phyloP scores from a whole-genome alignment of 495 filamentous ascomycete genomes.

The Xylaria nigripes region DNA sequence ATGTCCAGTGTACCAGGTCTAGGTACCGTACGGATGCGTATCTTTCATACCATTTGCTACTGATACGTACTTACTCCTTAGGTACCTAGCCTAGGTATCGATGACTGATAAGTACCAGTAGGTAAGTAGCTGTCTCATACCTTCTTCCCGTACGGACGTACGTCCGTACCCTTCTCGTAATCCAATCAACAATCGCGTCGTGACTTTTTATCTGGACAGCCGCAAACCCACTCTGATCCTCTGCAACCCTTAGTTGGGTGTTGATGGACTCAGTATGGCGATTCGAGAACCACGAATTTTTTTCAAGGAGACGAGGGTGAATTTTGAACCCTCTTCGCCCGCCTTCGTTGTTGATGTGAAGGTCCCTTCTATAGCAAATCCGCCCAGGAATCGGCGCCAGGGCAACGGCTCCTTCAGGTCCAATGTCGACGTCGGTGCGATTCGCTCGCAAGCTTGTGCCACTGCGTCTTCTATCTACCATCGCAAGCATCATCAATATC shows the following conservation, averaged over 20 bases:
- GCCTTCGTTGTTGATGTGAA: slow-evolving; percentile 65
- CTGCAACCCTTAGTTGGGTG: slow-evolving; percentile 13
- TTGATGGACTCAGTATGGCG: slow-evolving; percentile 38
- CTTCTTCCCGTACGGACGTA: background rate
- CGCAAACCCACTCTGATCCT: slow-evolving; percentile 6
- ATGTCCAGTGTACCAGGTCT: no score
- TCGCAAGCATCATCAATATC: slow-evolving; percentile 61
- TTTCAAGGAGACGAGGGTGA: slow-evolving; percentile 81
- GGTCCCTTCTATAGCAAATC: slow-evolving; percentile 46
- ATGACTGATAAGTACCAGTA: background rate
- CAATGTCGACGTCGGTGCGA: slow-evolving; percentile 40
- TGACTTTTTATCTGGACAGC: slow-evolving; percentile 1
- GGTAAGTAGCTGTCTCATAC: background rate
- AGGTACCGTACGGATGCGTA: no score
- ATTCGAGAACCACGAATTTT: slow-evolving; percentile 40
- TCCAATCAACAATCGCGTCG: slow-evolving; percentile 12
- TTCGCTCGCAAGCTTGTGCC: slow-evolving; percentile 62
- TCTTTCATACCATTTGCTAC: no score
- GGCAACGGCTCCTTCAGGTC: slow-evolving; percentile 32
- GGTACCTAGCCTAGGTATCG: no score
- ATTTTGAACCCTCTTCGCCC: slow-evolving; percentile 64
- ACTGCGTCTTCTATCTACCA: slow-evolving; percentile 79
- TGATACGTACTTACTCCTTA: no score
- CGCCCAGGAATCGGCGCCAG: slow-evolving; percentile 23
- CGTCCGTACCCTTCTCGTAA: background rate